Percentiles rank a stretch among this genome's conserved stretches.
These are phyloP conservation scores for Leucocoprinus sp. DNA, from an alignment of 768 basidiomycete genomes.

Conservation along the genomic window DNA sequence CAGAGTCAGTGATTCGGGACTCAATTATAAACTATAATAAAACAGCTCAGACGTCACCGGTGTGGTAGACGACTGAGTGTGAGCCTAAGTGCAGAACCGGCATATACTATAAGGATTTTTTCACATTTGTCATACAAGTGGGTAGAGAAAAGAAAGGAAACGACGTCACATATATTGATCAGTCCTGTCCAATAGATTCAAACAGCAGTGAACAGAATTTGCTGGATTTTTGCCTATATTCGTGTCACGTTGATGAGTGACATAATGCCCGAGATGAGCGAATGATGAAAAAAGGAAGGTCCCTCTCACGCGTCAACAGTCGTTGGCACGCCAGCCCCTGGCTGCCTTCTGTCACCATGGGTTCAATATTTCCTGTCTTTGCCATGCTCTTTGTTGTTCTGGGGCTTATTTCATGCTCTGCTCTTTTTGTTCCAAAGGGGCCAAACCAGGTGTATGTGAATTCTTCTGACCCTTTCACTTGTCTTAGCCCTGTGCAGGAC, in stretches of 20 bases:
- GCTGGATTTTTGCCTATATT: too few species aligned
- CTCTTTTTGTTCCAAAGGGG: slow-evolving; percentile 75
- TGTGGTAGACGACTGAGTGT: too few species aligned
- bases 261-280: background rate
- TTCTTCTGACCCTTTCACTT: background rate
- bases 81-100: too few species aligned
- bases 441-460: slow-evolving; percentile 77
- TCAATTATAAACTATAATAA: too few species aligned
- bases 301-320: background rate
- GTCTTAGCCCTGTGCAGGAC: slow-evolving; percentile 41
- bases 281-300: background rate
- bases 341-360: slow-evolving; percentile 36
- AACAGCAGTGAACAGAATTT: too few species aligned
- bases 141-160: too few species aligned
- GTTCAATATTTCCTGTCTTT: slow-evolving; percentile 61
- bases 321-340: background rate
- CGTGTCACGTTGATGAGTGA: too few species aligned
- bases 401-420: slow-evolving; percentile 55
- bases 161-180: too few species aligned
- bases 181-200: too few species aligned
- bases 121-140: too few species aligned
- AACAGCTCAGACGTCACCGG: too few species aligned
- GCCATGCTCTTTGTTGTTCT: slow-evolving; percentile 57
- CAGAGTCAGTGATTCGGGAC: background rate
- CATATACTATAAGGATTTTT: too few species aligned